Conservation (phyloP, 306 rosid genomes). For the Casuarina glauca region DNA sequence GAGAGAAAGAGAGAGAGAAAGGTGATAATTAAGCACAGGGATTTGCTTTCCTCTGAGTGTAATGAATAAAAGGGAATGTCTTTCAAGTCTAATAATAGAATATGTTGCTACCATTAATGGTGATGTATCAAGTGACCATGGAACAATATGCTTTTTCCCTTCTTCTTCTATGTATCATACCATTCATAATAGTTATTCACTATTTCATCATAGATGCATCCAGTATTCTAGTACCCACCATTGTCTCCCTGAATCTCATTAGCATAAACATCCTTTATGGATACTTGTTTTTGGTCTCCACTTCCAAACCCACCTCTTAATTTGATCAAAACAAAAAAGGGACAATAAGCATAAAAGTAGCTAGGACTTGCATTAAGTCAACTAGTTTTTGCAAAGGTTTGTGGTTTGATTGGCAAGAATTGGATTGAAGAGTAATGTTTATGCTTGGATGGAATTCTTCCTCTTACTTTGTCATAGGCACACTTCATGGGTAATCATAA, state of each 20-base stretch:
- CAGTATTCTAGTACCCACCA: background rate
- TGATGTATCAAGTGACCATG: background rate
- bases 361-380: background rate
- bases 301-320: background rate
- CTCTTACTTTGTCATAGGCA: constrained; percentile 27
- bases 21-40: background rate
- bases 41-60: background rate
- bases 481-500: constrained; percentile 31
- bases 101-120: background rate
- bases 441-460: constrained; percentile 37
- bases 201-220: background rate
- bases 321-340: background rate
- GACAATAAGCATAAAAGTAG: background rate
- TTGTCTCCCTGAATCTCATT: background rate
- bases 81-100: background rate
- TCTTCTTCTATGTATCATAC: background rate
- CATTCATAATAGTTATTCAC: background rate
- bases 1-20: background rate
- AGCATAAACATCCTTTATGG: background rate
- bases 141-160: background rate
- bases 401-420: constrained; percentile 1
- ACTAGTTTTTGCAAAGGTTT: background rate
- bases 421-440: constrained; percentile 28
- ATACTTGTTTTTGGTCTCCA: background rate
- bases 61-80: constrained; percentile 5